Percentiles rank a stretch among this genome's conserved stretches.
Evolutionary conservation across 805 yeast genomes (phyloP).

Genomic region (Barnettozyma wickerhamii): DNA sequence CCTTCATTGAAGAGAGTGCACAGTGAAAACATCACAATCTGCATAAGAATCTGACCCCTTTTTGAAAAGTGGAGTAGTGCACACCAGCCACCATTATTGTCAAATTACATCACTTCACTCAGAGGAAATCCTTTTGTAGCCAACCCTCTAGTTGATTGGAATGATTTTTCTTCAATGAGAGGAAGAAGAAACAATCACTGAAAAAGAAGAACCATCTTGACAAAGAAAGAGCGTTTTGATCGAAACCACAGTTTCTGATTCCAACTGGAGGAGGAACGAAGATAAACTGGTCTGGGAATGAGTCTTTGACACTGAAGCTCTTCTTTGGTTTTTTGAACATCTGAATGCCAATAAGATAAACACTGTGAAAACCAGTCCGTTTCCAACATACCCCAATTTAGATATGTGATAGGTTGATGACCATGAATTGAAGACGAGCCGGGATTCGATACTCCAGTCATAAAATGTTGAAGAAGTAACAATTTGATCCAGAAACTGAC

Average conservation of each 20-base stretch:
- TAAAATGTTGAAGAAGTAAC: neutral
- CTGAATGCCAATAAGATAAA: too few species aligned
- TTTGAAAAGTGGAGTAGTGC: too few species aligned
- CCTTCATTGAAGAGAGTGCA: constrained; percentile 14
- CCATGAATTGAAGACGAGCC: neutral
- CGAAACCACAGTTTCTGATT: neutral
- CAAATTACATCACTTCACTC: neutral
- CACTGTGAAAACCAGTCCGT: too few species aligned
- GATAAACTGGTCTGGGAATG: neutral
- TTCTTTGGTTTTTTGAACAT: neutral
- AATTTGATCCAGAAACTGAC: too few species aligned
- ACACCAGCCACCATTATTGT: neutral
- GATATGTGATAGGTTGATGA: too few species aligned
- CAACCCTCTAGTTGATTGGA: constrained; percentile 12
- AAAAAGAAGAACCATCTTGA: constrained; percentile 13
- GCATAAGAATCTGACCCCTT: too few species aligned
- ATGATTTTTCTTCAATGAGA: constrained; percentile 20
- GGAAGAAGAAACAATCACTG: constrained; percentile 15
- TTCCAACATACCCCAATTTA: too few species aligned
- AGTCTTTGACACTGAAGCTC: neutral
- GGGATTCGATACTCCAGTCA: constrained; percentile 8
- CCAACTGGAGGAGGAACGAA: neutral
- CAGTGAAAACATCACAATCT: too few species aligned
- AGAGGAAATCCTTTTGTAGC: constrained; percentile 16
- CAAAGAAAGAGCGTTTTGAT: neutral